Base-by-base conservation (phyloP, 2,329 filamentous ascomycete species). In the Colletotrichum destructivum region DNA sequence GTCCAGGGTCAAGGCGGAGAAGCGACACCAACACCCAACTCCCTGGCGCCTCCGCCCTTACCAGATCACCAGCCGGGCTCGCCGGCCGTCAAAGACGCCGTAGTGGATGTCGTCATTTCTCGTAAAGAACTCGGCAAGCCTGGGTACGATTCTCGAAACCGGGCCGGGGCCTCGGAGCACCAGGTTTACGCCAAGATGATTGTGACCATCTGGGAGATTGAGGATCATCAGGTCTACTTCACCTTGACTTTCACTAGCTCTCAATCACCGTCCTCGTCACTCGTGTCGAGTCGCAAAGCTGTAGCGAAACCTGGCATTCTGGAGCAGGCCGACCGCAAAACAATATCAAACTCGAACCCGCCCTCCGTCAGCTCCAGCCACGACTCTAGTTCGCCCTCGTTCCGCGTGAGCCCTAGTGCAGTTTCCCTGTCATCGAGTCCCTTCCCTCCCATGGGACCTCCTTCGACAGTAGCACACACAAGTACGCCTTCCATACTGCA, bases 231-330 rank as follows among this genome's bases (percentile, higher is more conserved):
- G 75, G 89, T 87, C 12, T 94, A 92, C 80, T 95, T 91, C 77
- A 94, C 92, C 2, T 82, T 95, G 69, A 94, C 92, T 0, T 95
- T 95, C 72, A 95, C 92, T 13, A 90, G 87, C 72, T 87, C 89
- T 15, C 83, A 86, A 21, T 84, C 84, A 0, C 78, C 79, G 0
- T 66, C 79, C 2, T 77, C 83, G 0, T 76, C 79, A 0, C 74
- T 83, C 6, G 62, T 79, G 1, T 78, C 75, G 12, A 77, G 76
- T 18, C 83, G 79, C 60, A 86, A 83, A 67, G 77, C 82, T 1
- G 75, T 85, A 16, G 82, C 82, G 21, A 82, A 79, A 49, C 78
- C 81, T 2, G 82, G 79, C 44, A 78, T 82, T 18, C 77, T 87
- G 42, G 84, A 88, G 52, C 84, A 84, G 54, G 84, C 83, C 18